Conservation (phyloP, 176 grass and related monocot genomes). For the Leersia perrieri region DNA sequence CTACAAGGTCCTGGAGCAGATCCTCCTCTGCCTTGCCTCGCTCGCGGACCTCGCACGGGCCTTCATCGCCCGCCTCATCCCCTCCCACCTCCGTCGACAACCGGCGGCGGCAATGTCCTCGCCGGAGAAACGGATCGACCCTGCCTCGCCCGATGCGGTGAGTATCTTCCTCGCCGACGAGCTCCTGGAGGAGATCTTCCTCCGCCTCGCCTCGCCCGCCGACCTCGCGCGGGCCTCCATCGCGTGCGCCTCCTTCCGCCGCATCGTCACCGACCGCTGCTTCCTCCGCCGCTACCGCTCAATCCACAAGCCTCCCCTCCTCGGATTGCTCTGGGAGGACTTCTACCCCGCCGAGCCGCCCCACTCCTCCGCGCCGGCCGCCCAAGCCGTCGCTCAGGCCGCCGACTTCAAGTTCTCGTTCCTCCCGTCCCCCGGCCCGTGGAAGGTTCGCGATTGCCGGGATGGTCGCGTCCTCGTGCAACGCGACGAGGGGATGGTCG, state of each 20-base stretch:
- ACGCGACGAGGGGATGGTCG: neutral
- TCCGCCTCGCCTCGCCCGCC: neutral
- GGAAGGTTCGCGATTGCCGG: neutral
- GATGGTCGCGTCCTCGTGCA: neutral
- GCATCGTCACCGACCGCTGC: neutral
- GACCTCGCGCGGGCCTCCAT: neutral
- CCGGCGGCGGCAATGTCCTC: too few relatives aligned
- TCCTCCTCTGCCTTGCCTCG: conserved; percentile 34
- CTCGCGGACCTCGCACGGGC: conserved; percentile 21
- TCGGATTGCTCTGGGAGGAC: neutral
- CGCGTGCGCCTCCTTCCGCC: neutral
- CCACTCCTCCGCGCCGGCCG: neutral
- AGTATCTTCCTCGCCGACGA: neutral
- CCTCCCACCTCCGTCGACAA: too few relatives aligned
- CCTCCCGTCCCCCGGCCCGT: neutral
- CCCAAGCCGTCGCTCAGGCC: neutral
- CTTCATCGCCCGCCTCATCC: too few relatives aligned
- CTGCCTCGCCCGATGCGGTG: too few relatives aligned
- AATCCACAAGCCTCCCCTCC: neutral
- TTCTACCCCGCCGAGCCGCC: neutral
- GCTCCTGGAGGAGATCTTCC: conserved; percentile 13
- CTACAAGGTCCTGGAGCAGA: conserved; percentile 33
- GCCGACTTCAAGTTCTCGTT: conserved; percentile 18
- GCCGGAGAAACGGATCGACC: too few relatives aligned
- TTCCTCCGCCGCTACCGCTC: neutral